phyloP scores from a whole-genome alignment of 495 filamentous ascomycete genomes.

The Penicillium lagena region DNA sequence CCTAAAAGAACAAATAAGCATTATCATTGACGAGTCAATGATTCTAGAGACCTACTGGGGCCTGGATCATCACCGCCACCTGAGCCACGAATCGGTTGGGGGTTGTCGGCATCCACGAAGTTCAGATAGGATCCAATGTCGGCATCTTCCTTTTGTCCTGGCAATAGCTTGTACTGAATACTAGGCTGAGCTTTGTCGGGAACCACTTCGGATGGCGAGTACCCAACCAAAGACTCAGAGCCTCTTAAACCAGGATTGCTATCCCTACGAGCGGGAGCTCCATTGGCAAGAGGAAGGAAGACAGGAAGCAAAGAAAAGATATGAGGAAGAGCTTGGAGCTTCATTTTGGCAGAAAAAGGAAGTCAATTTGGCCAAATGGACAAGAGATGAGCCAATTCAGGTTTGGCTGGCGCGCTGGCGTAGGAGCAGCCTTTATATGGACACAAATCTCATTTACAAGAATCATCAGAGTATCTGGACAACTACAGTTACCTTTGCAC shows the following conservation, averaged over 20 bases:
- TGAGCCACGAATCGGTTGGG: slow-evolving; percentile 62
- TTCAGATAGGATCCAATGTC: slow-evolving; percentile 57
- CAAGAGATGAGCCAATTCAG: too few species aligned
- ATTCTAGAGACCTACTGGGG: slow-evolving; percentile 36
- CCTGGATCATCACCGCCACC: slow-evolving; percentile 56
- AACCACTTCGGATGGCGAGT: slow-evolving; percentile 27
- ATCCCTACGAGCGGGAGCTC: slow-evolving; percentile 13
- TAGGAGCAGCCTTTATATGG: too few species aligned
- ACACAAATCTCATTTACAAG: too few species aligned
- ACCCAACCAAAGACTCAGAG: slow-evolving; percentile 25
- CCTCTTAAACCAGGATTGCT: slow-evolving; percentile 29
- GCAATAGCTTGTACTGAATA: slow-evolving; percentile 35
- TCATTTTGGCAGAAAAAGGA: slow-evolving; percentile 5
- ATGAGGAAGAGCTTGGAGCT: slow-evolving; percentile 3
- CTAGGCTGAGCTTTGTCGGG: slow-evolving; percentile 24
- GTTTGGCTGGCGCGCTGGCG: too few species aligned
- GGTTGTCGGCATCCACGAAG: slow-evolving; percentile 53
- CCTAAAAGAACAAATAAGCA: slow-evolving; percentile 18
- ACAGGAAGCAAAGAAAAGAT: background rate
- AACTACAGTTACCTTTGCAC: too few species aligned
- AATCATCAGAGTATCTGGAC: too few species aligned
- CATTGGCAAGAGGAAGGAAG: slow-evolving; percentile 3
- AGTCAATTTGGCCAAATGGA: background rate
- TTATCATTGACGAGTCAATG: background rate
- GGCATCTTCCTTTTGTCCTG: slow-evolving; percentile 51